These are phyloP conservation scores for Ammopiptanthus mongolicus DNA, from an alignment of 306 rosid species.

Conservation along the genomic window DNA sequence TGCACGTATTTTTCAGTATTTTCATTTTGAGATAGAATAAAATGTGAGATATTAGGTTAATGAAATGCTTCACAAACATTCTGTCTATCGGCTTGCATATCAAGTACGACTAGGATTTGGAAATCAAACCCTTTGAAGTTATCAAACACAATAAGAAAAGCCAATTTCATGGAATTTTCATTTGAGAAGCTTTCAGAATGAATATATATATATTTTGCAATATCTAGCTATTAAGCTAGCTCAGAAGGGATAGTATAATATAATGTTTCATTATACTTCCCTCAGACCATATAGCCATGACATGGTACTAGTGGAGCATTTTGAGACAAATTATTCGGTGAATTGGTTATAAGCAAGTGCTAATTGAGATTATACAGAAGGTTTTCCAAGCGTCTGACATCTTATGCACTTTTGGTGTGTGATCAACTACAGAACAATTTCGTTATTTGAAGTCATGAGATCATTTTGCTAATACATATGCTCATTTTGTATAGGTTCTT, in stretches of 20 bases:
- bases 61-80: conserved; percentile 1
- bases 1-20: neutral
- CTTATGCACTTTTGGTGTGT: neutral
- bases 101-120: neutral
- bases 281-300: neutral
- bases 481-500: conserved; percentile 50
- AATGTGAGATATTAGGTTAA: neutral
- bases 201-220: neutral
- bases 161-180: neutral
- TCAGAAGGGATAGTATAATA: neutral
- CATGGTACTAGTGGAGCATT: neutral
- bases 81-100: neutral
- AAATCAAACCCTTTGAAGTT: neutral
- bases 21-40: neutral
- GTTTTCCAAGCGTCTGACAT: neutral
- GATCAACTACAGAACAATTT: neutral
- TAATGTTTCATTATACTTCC: neutral
- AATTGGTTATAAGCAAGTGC: neutral
- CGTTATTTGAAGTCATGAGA: conserved; percentile 8
- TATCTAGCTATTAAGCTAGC: neutral
- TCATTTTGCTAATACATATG: neutral
- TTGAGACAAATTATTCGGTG: neutral
- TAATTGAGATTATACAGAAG: neutral
- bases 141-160: neutral
- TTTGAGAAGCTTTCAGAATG: neutral